phyloP scores from a whole-genome alignment of 2,329 filamentous ascomycete species.

The Pestalotiopsis sp. region DNA sequence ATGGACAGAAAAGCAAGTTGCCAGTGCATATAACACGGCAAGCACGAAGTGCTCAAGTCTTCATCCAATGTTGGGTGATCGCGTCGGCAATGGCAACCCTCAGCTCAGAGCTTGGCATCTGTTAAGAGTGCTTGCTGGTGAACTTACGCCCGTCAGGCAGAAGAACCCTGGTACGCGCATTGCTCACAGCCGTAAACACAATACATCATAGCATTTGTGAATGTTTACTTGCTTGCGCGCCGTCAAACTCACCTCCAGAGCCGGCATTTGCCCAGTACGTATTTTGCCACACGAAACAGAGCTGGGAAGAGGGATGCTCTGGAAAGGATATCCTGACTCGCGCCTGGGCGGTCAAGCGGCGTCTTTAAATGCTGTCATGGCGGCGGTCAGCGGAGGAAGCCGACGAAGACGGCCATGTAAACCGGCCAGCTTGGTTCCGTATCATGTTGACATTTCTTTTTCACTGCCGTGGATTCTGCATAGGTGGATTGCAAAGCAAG shows the following conservation, averaged over 20 bases:
- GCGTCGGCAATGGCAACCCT: too few species aligned
- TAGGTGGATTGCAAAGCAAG: not conserved
- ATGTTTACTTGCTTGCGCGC: too few species aligned
- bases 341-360: not conserved
- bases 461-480: not conserved
- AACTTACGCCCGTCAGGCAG: too few species aligned
- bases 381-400: not conserved
- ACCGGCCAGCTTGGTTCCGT: not conserved
- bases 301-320: not conserved
- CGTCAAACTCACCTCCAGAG: too few species aligned
- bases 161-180: too few species aligned
- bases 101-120: too few species aligned
- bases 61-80: too few species aligned
- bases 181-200: too few species aligned
- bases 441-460: not conserved
- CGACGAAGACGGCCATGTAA: not conserved
- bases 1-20: not conserved
- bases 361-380: not conserved
- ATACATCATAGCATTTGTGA: too few species aligned
- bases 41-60: not conserved
- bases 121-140: too few species aligned
- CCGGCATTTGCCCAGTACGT: too few species aligned
- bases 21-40: not conserved
- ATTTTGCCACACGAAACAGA: too few species aligned
- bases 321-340: not conserved